phyloP scores from a whole-genome alignment of 140 eudicot species.

The Stevia rebaudiana region DNA sequence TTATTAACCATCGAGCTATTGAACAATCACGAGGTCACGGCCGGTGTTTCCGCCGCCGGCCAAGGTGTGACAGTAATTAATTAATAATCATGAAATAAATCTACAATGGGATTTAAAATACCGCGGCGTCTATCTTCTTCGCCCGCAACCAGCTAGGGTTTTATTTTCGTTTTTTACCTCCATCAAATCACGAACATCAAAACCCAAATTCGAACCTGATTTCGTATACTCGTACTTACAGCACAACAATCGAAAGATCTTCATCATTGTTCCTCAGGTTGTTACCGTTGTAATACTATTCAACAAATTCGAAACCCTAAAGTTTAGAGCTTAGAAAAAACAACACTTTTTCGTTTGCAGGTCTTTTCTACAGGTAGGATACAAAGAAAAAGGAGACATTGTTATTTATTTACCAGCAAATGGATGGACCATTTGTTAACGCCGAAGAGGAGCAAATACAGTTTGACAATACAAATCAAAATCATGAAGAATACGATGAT shows the following conservation, averaged over 20 bases:
- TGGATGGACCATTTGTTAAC: conserved; percentile 38
- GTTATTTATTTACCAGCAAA: conserved; percentile 8
- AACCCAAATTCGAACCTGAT: neutral
- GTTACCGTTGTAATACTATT: neutral
- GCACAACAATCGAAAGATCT: conserved; percentile 10
- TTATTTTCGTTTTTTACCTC: neutral
- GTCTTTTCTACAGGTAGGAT: conserved; percentile 12
- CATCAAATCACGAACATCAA: conserved; percentile 12
- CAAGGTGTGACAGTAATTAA: no score
- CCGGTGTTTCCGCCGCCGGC: no score
- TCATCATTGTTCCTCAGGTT: conserved; percentile 14
- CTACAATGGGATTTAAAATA: neutral
- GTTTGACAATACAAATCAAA: conserved; percentile 22
- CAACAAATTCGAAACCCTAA: neutral
- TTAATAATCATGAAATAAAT: no score
- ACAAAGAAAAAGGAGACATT: conserved; percentile 3
- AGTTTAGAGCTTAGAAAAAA: neutral
- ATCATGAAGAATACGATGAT: conserved; percentile 23
- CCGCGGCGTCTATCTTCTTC: conserved; percentile 34
- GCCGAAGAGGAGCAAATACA: conserved; percentile 35
- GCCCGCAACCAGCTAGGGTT: conserved; percentile 36
- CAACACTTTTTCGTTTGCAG: conserved; percentile 27
- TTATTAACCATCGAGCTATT: no score
- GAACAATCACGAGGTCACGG: no score
- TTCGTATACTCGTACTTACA: neutral